phyloP scores from a whole-genome alignment of 352 stramenopile genomes.

The Thalassiosira delicatula region DNA sequence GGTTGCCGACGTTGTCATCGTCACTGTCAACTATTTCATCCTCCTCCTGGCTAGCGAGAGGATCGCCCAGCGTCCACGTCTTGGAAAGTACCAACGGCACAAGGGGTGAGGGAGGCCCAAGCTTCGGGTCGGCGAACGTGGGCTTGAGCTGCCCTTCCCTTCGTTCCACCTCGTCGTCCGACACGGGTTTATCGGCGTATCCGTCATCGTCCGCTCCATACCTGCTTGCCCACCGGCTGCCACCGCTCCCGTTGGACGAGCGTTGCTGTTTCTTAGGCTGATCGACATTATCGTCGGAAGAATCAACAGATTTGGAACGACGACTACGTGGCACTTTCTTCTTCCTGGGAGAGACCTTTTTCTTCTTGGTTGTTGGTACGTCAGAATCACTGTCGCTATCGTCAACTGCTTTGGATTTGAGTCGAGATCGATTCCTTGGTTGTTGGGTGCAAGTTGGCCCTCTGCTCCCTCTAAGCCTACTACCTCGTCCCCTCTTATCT shows the following conservation, averaged over 20 bases:
- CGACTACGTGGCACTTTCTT: neutral
- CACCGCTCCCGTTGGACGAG: neutral
- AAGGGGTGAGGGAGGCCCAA: constrained; percentile 66
- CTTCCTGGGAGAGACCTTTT: neutral
- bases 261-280: neutral
- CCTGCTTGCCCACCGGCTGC: constrained; percentile 23
- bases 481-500: constrained; percentile 17
- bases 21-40: neutral
- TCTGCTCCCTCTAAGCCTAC: constrained; percentile 11
- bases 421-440: constrained; percentile 16
- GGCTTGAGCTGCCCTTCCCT: constrained; percentile 60
- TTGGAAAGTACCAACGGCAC: constrained; percentile 66
- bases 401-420: neutral
- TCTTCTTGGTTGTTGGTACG: constrained; percentile 6
- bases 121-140: constrained; percentile 71
- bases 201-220: constrained; percentile 24
- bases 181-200: constrained; percentile 18
- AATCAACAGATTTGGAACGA: neutral
- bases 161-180: constrained; percentile 50
- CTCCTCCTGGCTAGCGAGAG: constrained; percentile 2
- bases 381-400: constrained; percentile 2
- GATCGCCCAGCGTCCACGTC: constrained; percentile 27
- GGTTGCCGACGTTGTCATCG: constrained; percentile 15
- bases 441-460: neutral
- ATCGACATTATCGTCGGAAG: constrained; percentile 13